A percentile compares a stretch with the other conserved stretches of the same genome.
Evolutionary conservation across 441 rosid genomes (phyloP).

Genomic region (Gossypium gossypioides): DNA sequence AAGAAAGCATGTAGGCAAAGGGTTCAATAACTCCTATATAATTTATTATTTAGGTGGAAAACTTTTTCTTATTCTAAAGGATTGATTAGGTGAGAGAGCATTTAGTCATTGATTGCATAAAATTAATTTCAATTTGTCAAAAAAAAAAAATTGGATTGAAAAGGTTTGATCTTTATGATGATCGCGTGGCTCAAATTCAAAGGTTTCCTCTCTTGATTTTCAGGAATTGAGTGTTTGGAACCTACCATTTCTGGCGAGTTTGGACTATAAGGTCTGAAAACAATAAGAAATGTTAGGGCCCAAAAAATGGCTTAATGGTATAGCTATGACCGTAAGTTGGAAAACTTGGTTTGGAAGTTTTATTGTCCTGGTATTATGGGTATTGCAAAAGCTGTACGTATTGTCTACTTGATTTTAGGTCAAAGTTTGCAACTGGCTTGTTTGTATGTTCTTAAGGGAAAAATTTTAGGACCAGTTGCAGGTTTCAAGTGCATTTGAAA

Average conservation of each 20-base stretch:
- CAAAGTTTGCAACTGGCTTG: background rate
- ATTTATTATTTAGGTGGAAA: background rate
- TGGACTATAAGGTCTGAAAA: background rate
- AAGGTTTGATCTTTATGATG: background rate
- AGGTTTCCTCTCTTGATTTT: background rate
- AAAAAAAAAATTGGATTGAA: background rate
- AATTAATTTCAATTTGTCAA: background rate
- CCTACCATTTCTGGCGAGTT: no score
- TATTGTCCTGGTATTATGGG: background rate
- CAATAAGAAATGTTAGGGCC: background rate
- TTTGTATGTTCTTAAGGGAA: background rate
- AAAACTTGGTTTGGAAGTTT: background rate
- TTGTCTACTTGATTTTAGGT: background rate
- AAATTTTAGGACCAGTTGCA: background rate
- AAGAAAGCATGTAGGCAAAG: background rate
- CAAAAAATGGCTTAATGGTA: background rate
- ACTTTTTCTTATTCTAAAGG: background rate
- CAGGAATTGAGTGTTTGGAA: no score
- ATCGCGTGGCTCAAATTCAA: background rate
- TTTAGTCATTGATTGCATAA: background rate
- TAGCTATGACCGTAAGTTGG: background rate
- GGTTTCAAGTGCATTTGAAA: conserved; percentile 4
- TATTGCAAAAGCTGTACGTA: background rate
- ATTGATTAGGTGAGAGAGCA: background rate
- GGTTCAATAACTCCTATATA: background rate